phyloP scores from a whole-genome alignment of 768 basidiomycete genomes.

The Amylocystis lapponica region DNA sequence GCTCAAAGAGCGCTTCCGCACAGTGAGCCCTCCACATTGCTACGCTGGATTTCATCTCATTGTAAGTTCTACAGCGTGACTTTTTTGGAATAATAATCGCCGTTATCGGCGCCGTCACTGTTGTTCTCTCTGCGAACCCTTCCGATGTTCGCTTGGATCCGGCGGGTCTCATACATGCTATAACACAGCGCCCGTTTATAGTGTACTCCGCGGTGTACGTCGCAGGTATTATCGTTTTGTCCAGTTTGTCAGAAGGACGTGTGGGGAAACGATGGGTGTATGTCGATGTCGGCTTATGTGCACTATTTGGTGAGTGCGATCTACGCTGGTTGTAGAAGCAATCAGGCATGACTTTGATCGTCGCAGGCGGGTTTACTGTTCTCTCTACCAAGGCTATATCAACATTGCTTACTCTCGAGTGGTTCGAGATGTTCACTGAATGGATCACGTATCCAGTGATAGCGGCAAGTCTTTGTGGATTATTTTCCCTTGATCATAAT shows the following conservation, averaged over 20 bases:
- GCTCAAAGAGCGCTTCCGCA: conserved; percentile 77
- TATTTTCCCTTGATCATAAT: no score
- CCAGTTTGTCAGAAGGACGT: conserved; percentile 57
- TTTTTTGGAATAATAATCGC: conserved; percentile 75
- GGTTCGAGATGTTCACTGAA: conserved; percentile 68
- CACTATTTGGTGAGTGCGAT: conserved; percentile 61
- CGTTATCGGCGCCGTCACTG: conserved; percentile 84
- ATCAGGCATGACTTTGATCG: no score
- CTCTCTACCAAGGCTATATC: conserved; percentile 91
- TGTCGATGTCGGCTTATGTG: conserved; percentile 85
- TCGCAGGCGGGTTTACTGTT: conserved; percentile 86
- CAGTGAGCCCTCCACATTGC: conserved; percentile 34
- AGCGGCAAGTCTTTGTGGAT: conserved; percentile 10
- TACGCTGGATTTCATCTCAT: conserved; percentile 9
- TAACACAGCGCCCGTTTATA: conserved; percentile 68
- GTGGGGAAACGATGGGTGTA: conserved; percentile 66
- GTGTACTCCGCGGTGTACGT: conserved; percentile 66
- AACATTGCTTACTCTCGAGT: conserved; percentile 73
- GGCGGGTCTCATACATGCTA: conserved; percentile 58
- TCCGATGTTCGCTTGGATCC: conserved; percentile 69
- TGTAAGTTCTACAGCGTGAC: conserved; percentile 52
- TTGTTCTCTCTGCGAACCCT: conserved; percentile 77
- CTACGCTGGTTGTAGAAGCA: no score
- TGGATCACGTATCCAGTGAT: conserved; percentile 84
- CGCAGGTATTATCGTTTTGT: conserved; percentile 49